phyloP scores from a whole-genome alignment of 805 yeast genomes.

The Candida quercuum region DNA sequence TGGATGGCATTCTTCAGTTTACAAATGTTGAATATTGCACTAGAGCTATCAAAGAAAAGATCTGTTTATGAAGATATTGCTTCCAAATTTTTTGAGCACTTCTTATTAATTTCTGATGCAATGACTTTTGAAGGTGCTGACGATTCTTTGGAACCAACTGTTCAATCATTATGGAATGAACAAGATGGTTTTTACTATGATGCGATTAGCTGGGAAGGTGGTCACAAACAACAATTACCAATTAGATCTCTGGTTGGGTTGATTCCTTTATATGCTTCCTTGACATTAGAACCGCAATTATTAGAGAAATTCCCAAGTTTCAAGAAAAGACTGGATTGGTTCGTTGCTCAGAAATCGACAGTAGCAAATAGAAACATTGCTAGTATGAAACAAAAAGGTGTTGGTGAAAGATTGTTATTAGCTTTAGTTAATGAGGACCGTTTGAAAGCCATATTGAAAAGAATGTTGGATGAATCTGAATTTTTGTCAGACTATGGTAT shows the following conservation, averaged over 20 bases:
- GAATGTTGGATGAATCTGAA: slow-evolving; percentile 83
- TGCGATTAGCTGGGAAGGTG: slow-evolving; percentile 78
- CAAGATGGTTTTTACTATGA: slow-evolving; percentile 86
- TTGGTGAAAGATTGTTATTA: slow-evolving; percentile 73
- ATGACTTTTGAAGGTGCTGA: slow-evolving; percentile 61
- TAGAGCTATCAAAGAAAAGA: slow-evolving; percentile 81
- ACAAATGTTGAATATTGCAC: slow-evolving; percentile 88
- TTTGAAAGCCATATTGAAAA: slow-evolving; percentile 63
- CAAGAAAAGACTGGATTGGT: slow-evolving; percentile 81
- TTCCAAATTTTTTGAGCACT: slow-evolving; percentile 90
- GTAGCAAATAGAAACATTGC: slow-evolving; percentile 82
- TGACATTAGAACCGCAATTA: slow-evolving; percentile 82
- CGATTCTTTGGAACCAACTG: slow-evolving; percentile 36
- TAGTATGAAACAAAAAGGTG: slow-evolving; percentile 69
- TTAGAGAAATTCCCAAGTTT: slow-evolving; percentile 75
- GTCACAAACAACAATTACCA: slow-evolving; percentile 63
- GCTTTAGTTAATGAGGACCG: slow-evolving; percentile 81
- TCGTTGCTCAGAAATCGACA: slow-evolving; percentile 60
- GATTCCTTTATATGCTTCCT: slow-evolving; percentile 84
- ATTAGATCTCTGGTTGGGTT: slow-evolving; percentile 88
- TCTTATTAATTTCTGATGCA: slow-evolving; percentile 86
- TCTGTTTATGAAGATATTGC: slow-evolving; percentile 91
- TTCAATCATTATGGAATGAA: slow-evolving; percentile 82
- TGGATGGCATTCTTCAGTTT: slow-evolving; percentile 95
- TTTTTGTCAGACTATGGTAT: slow-evolving; percentile 82